These are phyloP conservation scores for Nicotiana noctiflora DNA, from an alignment of 257 asterid species.

Conservation along the genomic window DNA sequence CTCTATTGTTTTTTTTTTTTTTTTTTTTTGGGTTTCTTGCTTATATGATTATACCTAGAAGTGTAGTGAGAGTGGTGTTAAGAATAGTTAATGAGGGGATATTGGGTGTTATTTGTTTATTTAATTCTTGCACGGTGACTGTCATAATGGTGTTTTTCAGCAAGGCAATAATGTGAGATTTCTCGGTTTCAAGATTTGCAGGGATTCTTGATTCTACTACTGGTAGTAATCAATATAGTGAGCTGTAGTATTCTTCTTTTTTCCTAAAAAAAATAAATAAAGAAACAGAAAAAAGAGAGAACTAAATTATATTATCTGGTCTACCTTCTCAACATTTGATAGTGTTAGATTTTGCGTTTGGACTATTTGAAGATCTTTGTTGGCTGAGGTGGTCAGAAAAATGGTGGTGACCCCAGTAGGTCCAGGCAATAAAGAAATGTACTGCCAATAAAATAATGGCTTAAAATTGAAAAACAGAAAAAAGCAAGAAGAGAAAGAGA, in stretches of 20 bases:
- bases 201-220: not conserved
- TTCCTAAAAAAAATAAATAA: not conserved
- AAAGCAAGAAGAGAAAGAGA: not conserved
- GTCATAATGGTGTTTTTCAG: constrained; percentile 10
- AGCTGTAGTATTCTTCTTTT: not conserved
- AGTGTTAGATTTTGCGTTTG: constrained; percentile 44
- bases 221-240: not conserved
- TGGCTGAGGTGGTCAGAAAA: constrained; percentile 54
- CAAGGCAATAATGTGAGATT: constrained; percentile 5
- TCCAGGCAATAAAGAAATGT: constrained; percentile 32
- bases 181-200: not conserved
- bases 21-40: not conserved
- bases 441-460: constrained; percentile 25
- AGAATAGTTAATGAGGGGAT: constrained; percentile 2
- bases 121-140: constrained; percentile 6
- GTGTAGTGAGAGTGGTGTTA: not conserved
- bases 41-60: not conserved
- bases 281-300: not conserved
- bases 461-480: not conserved
- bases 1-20: too few species aligned
- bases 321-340: constrained; percentile 9
- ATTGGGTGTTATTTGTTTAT: not conserved
- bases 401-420: constrained; percentile 30
- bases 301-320: not conserved
- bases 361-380: constrained; percentile 70